phyloP scores from a whole-genome alignment of 805 yeast genomes.

The Yamadazyma nakazawae region DNA sequence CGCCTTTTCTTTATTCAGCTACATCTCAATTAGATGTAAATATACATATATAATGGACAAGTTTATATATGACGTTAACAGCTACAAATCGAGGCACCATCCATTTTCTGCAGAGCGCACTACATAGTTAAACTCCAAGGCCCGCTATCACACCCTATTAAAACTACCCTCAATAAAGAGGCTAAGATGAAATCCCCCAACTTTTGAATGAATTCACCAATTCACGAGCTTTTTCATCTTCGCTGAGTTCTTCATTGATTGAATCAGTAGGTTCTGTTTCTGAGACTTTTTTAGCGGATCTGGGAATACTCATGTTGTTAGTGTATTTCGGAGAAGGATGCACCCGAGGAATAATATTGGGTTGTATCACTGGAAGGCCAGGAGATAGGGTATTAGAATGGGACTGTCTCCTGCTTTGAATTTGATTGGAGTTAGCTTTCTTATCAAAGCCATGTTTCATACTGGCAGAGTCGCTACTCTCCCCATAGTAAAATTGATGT shows the following conservation, averaged over 20 bases:
- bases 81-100: no score
- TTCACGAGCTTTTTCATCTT: constrained; percentile 29
- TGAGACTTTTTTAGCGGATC: constrained; percentile 6
- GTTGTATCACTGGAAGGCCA: constrained; percentile 10
- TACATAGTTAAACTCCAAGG: no score
- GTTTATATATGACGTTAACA: no score
- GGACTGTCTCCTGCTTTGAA: not conserved
- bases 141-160: no score
- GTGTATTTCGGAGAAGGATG: constrained; percentile 15
- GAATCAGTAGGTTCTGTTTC: not conserved
- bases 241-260: constrained; percentile 13
- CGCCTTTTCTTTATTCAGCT: no score
- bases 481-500: constrained; percentile 28
- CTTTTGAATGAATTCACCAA: constrained; percentile 23
- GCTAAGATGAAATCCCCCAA: constrained; percentile 11
- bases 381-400: constrained; percentile 5
- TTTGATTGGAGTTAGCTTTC: not conserved
- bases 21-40: no score
- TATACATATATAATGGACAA: no score
- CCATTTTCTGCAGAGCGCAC: no score
- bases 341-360: constrained; percentile 13
- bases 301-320: constrained; percentile 9
- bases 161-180: not conserved
- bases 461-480: not conserved
- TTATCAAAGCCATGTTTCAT: not conserved